Conservation (phyloP, 2,329 filamentous ascomycete species). For the Zymoseptoria ardabiliae region DNA sequence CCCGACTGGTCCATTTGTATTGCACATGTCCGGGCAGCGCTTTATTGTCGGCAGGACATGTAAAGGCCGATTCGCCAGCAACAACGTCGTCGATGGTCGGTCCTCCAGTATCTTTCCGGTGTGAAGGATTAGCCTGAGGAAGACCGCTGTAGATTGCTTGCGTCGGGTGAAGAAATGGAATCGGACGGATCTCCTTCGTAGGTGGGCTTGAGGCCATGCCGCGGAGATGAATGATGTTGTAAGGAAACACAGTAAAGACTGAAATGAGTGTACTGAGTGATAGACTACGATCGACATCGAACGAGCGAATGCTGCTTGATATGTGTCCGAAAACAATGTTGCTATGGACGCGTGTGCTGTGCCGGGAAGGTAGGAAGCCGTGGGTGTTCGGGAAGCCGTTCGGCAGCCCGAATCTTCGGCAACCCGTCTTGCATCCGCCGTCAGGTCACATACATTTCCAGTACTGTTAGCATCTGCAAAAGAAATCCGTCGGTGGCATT, state of each 20-base stretch:
- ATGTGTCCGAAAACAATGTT: no score
- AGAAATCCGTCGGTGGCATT: no score
- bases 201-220: background rate
- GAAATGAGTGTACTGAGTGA: no score
- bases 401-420: no score
- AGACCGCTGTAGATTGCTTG: background rate
- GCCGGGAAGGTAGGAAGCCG: no score
- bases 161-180: background rate
- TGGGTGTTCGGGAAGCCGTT: no score
- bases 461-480: no score
- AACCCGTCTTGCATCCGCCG: no score
- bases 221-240: background rate
- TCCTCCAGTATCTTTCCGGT: background rate
- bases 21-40: slow-evolving; percentile 10
- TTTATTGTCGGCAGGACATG: background rate
- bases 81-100: background rate
- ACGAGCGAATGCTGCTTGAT: no score
- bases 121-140: background rate
- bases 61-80: background rate
- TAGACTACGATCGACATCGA: no score
- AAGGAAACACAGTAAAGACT: background rate
- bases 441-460: no score
- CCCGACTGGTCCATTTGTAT: slow-evolving; percentile 37
- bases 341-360: no score
- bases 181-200: background rate